Base-by-base conservation (phyloP, 768 basidiomycete species). In the Hebeloma cylindrosporum region DNA sequence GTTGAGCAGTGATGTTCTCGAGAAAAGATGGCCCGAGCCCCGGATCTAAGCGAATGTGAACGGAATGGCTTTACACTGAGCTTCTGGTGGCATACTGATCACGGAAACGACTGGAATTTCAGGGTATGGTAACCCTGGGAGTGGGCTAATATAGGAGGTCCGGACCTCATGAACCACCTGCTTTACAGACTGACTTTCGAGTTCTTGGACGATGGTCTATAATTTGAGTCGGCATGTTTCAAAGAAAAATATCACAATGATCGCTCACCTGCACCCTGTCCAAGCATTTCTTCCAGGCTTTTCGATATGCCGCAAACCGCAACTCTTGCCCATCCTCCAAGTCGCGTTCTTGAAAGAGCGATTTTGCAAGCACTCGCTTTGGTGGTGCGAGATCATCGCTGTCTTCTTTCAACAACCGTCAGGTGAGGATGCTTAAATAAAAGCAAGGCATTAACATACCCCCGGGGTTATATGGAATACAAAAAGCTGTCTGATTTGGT, bases 101-200 rank as follows among this genome's bases (percentile, higher is more conserved):
- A 87, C 67, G 0, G 74, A 68, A 38, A 85, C 67, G 4, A 80
- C 74, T 2, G 84, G 82, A 5, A 87, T 57, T 53, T 88, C 85
- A 4, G 69, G 51, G 36, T 74, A 75, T 0, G 83, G 82, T n/a
- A 83, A 60, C 3, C 79, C 78, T 6, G 76, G 75, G 0, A 85
- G 62, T 8, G 65, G 52, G 38, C 73, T 62, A 0, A 57, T 53
- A 51, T 82, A 78, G 5, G 80, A 73, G 3, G 52, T 57, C 22
- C 62, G 53, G 10, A 86, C 68, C 36, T 72, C 56, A 1, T 71
- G 50, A 4, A 71, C 62, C 10, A 85, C 66, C 9, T 64, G 65
- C 3, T 67, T 59, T 4, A 76, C 73, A 7, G 80, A 65, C 0
- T 80, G 74, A 0, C 61, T 66, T 50, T 83, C 73, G 9, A 86